Evolutionary conservation across 1,284 basidiomycete species (phyloP), one percentile per base, ranked within the genome.

Genomic region (Ustilago nuda): DNA sequence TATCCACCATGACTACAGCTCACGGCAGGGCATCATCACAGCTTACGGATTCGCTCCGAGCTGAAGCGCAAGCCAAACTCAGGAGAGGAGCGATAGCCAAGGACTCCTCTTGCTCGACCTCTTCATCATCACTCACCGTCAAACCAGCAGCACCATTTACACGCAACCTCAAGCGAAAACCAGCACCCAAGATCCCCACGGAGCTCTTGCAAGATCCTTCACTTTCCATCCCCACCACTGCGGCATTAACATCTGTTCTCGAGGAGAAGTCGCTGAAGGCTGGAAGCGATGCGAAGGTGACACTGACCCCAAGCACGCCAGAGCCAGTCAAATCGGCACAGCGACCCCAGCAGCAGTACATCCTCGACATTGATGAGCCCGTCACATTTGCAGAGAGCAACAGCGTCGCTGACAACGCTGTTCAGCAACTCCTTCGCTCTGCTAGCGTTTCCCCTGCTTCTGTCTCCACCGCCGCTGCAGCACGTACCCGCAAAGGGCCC

Each of bases 361-460:
- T 71, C 3, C 62, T 71, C 32, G 45, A 71, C 17, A 71, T 71
- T 15, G 68, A 71, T 27, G 56, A 54, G 17, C 58, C 67, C 2
- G 4, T 39, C 15, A 3, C 35, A 17, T 23, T 51, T 4, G 13
- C 30, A 32, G 48, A 12, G 1, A 32, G 12, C 30, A 1, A 8
- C 23, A 19, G n/a, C 30, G 6, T 36, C 5, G 6, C 50, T 9
- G 55, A 61, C 7, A 51, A 61, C 15, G 54, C 62, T 13, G 64
- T 73, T 13, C 17, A 55, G 35, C 61, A 61, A 43, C 64, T 73
- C 8, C 57, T 73, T 8, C 64, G 65, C 48, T 56, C 65, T 6
- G 65, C 57, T 17, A 67, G 53, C 35, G 33, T 66, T 4, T 57
- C 68, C 7, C 41, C 61, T n/a, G 36, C 36, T 13, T 60, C 70